Percentiles rank a stretch among this genome's conserved stretches.
Conservation (phyloP, 225 moss, liverwort and hornwort species). For the Thuidium tamariscinum region DNA sequence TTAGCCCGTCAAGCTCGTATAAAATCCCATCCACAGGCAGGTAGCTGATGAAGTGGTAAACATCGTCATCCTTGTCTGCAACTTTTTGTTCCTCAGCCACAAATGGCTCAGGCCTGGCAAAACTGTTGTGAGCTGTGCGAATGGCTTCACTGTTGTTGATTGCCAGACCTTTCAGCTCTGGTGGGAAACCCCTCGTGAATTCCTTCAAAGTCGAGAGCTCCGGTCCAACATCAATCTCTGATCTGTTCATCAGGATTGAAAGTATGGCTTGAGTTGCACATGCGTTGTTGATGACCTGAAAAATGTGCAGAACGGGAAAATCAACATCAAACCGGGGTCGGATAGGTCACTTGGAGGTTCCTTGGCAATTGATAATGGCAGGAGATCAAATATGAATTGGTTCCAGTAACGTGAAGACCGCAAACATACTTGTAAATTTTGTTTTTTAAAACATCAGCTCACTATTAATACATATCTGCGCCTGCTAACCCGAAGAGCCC, state of each 20-base stretch:
- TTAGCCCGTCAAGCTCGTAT: slow-evolving; percentile 91
- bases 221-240: slow-evolving; percentile 85
- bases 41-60: slow-evolving; percentile 97
- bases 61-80: slow-evolving; percentile 92
- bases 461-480: neutral
- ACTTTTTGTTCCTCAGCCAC: slow-evolving; percentile 81
- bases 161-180: slow-evolving; percentile 82
- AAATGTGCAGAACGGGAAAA: neutral
- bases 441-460: neutral
- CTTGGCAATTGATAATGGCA: neutral
- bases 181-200: slow-evolving; percentile 75
- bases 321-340: neutral
- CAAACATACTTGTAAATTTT: neutral
- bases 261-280: slow-evolving; percentile 99
- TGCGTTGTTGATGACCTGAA: slow-evolving; percentile 96
- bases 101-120: slow-evolving; percentile 92
- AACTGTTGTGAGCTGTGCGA: slow-evolving; percentile 92
- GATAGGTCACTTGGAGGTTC: neutral
- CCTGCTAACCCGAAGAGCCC: neutral
- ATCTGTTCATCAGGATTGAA: slow-evolving; percentile 86
- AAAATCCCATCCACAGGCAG: slow-evolving; percentile 79
- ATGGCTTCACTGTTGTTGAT: slow-evolving; percentile 98
- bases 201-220: slow-evolving; percentile 75
- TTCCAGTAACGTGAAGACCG: neutral
- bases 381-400: neutral